Evolutionary conservation across 768 basidiomycete species (phyloP).

Genomic region (Leucosporidium yakuticum): DNA sequence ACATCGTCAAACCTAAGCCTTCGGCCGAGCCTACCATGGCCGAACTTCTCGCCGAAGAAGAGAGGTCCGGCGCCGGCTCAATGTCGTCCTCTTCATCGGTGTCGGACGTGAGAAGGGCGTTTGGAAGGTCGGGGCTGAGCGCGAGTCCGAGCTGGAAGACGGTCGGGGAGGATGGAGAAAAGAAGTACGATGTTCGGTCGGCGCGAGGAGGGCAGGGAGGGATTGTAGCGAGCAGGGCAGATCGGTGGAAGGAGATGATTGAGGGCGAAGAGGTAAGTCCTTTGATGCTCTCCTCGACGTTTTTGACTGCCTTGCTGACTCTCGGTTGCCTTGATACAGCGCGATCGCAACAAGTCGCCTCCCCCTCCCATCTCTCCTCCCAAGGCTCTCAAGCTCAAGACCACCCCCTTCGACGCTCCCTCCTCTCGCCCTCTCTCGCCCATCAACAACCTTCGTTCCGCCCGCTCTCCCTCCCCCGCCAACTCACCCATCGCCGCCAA

Average conservation of each 20-base stretch:
- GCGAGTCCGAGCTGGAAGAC: slow-evolving; percentile 11
- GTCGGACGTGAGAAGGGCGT: neutral
- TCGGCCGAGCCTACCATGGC: slow-evolving; percentile 11
- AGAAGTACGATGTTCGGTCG: neutral
- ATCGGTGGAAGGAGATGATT: slow-evolving; percentile 20
- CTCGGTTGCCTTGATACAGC: neutral
- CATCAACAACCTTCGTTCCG: neutral
- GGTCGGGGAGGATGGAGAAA: slow-evolving; percentile 2
- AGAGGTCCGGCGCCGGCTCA: neutral
- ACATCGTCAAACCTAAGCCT: neutral
- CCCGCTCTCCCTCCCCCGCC: neutral
- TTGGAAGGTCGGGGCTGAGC: neutral
- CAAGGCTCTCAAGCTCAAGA: neutral
- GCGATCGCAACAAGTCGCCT: neutral
- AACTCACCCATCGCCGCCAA: neutral
- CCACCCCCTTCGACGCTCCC: neutral
- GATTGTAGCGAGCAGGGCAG: slow-evolving; percentile 12
- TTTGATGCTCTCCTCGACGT: neutral
- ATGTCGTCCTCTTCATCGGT: neutral
- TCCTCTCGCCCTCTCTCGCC: neutral
- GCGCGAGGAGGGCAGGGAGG: slow-evolving; percentile 17
- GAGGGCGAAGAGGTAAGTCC: slow-evolving; percentile 13
- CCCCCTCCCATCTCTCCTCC: neutral
- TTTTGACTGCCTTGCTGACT: too few species aligned
- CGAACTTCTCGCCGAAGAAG: slow-evolving; percentile 20